Percentiles rank a stretch among this genome's conserved stretches.
Evolutionary conservation across 2,329 filamentous ascomycete species (phyloP).

Genomic region (Calonectria henricotiae): DNA sequence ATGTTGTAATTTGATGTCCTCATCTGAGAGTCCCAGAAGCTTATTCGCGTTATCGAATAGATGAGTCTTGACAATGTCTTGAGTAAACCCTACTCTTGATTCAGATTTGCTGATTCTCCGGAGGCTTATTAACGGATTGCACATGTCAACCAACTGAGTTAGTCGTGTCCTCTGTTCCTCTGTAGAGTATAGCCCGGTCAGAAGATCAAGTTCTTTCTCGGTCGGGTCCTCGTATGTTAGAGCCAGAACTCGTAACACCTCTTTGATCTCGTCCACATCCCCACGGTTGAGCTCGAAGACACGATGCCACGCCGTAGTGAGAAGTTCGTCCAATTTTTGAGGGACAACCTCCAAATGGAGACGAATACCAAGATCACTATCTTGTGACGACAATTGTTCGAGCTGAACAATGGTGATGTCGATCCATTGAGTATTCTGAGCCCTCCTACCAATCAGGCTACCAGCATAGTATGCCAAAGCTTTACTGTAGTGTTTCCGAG

Average conservation of each 20-base stretch:
- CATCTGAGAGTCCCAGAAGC: conserved; percentile 56
- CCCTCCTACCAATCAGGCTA: conserved; percentile 61
- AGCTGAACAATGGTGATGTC: conserved; percentile 63
- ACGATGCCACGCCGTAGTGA: conserved; percentile 59
- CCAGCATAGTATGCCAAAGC: conserved; percentile 62
- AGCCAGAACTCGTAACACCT: conserved; percentile 61
- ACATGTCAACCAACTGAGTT: conserved; percentile 57
- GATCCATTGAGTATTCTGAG: conserved; percentile 64
- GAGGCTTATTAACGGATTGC: conserved; percentile 57
- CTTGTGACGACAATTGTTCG: conserved; percentile 57
- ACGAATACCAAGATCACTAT: conserved; percentile 60
- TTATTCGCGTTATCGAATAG: not conserved
- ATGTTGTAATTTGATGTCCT: conserved; percentile 62
- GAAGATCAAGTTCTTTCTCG: conserved; percentile 58
- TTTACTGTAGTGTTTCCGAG: conserved; percentile 61
- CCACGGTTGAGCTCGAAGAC: conserved; percentile 56
- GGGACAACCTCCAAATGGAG: conserved; percentile 60
- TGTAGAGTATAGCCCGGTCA: conserved; percentile 56
- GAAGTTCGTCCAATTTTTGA: conserved; percentile 58
- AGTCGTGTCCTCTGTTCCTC: conserved; percentile 57
- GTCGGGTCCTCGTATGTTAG: conserved; percentile 62
- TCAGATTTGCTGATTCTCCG: conserved; percentile 41
- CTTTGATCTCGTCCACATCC: conserved; percentile 60
- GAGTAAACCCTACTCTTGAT: not conserved
- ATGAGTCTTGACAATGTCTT: not conserved